Evolutionary conservation across 208 protist species (phyloP).

Genomic region (Spironucleus salmonicida): DNA sequence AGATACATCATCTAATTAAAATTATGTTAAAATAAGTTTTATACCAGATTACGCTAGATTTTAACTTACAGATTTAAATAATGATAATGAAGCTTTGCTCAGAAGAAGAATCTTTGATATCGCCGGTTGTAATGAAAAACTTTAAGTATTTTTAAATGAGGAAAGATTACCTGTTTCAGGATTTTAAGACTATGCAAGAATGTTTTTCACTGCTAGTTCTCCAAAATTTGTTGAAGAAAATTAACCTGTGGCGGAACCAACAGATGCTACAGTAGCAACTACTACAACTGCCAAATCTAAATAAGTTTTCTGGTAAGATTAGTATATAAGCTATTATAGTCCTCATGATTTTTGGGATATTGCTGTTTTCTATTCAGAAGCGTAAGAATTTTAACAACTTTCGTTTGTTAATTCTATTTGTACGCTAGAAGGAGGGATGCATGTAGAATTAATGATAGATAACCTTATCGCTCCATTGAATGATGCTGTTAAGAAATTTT

Average conservation of each 20-base stretch:
- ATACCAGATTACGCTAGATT: slow-evolving; percentile 89
- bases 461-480: slow-evolving; percentile 69
- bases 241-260: not conserved
- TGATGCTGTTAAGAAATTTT: slow-evolving; percentile 63
- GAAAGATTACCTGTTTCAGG: slow-evolving; percentile 64
- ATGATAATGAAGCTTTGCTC: slow-evolving; percentile 85
- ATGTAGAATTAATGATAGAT: slow-evolving; percentile 89
- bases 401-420: slow-evolving; percentile 98
- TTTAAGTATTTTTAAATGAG: slow-evolving; percentile 72
- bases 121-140: slow-evolving; percentile 57
- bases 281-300: not conserved
- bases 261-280: not conserved
- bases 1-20: slow-evolving; percentile 44
- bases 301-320: not conserved
- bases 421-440: slow-evolving; percentile 90
- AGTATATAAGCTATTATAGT: not conserved
- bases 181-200: slow-evolving; percentile 89
- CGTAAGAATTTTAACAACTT: slow-evolving; percentile 75
- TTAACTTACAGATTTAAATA: slow-evolving; percentile 71
- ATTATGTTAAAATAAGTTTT: slow-evolving; percentile 95
- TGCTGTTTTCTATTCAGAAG: slow-evolving; percentile 63
- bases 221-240: not conserved
- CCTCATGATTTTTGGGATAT: slow-evolving; percentile 82
- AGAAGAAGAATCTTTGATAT: slow-evolving; percentile 92
- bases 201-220: slow-evolving; percentile 62